phyloP scores from a whole-genome alignment of 2,329 filamentous ascomycete genomes.

The Phialophora expanda region DNA sequence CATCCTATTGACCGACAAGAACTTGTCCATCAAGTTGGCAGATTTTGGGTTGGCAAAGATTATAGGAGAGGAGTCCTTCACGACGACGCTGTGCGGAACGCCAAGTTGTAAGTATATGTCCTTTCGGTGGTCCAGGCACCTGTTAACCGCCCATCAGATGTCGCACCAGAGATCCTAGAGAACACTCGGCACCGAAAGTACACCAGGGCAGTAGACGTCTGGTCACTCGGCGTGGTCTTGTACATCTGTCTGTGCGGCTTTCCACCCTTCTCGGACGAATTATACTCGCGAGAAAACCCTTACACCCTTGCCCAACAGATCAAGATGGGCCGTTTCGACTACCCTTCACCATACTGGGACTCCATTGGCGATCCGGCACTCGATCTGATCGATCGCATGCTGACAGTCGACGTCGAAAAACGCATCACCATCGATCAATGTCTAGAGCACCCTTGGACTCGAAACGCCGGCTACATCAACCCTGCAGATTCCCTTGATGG shows the following conservation, averaged over 20 bases:
- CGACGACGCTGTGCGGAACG: constrained; percentile 93
- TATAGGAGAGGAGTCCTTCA: constrained; percentile 97
- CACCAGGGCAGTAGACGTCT: constrained; percentile 92
- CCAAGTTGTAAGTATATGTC: constrained; percentile 71
- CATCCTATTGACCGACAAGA: constrained; percentile 84
- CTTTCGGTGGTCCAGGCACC: constrained; percentile 30
- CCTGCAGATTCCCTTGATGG: constrained; percentile 89
- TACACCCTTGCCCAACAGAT: constrained; percentile 89
- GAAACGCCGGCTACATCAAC: constrained; percentile 57
- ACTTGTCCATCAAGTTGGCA: constrained; percentile 85
- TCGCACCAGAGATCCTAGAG: constrained; percentile 92
- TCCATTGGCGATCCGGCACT: constrained; percentile 83
- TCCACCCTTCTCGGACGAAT: constrained; percentile 94
- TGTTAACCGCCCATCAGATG: constrained; percentile 58
- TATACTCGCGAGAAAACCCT: constrained; percentile 79
- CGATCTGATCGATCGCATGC: constrained; percentile 93
- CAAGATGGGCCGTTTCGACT: constrained; percentile 85
- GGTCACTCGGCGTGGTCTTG: constrained; percentile 95
- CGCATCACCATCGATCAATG: constrained; percentile 90
- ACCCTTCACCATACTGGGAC: constrained; percentile 96
- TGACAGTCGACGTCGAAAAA: constrained; percentile 82
- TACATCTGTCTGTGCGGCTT: constrained; percentile 98
- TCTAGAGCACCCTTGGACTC: constrained; percentile 85
- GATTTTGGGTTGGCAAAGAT: constrained; percentile 98
- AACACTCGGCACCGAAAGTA: constrained; percentile 83